Conservation (phyloP, 345 rosid species). For the Populus pruinosa region DNA sequence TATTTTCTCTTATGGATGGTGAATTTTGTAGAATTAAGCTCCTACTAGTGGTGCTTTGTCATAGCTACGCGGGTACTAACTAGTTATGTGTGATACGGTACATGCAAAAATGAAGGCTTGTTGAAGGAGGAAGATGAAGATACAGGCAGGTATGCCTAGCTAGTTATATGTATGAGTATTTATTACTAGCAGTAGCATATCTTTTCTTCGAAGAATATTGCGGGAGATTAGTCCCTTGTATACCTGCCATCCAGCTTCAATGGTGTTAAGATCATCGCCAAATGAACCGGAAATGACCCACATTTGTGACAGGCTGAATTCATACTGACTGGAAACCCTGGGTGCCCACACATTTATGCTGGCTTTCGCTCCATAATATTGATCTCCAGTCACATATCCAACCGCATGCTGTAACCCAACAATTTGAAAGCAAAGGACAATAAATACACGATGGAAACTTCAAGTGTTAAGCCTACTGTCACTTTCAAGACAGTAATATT, state of each 20-base stretch:
- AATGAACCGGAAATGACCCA: slow-evolving; percentile 98
- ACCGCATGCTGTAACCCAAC: slow-evolving; percentile 78
- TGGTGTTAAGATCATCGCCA: slow-evolving; percentile 88
- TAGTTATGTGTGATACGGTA: too few relatives aligned
- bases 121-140: not conserved
- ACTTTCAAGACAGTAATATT: not conserved
- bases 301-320: slow-evolving; percentile 89
- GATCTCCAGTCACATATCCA: slow-evolving; percentile 77
- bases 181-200: too few relatives aligned
- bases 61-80: too few relatives aligned
- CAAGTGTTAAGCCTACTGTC: not conserved
- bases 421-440: not conserved
- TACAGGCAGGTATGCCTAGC: not conserved
- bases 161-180: too few relatives aligned
- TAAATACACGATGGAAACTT: not conserved
- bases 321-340: slow-evolving; percentile 64
- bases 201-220: not conserved
- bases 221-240: not conserved
- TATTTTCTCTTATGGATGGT: too few relatives aligned
- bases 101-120: not conserved
- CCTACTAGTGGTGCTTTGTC: too few relatives aligned
- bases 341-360: slow-evolving; percentile 98
- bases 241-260: slow-evolving; percentile 99
- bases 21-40: too few relatives aligned
- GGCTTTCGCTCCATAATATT: slow-evolving; percentile 94